Conservation (phyloP, 805 yeast genomes). For the Sugiyamaella qingdaonensis region DNA sequence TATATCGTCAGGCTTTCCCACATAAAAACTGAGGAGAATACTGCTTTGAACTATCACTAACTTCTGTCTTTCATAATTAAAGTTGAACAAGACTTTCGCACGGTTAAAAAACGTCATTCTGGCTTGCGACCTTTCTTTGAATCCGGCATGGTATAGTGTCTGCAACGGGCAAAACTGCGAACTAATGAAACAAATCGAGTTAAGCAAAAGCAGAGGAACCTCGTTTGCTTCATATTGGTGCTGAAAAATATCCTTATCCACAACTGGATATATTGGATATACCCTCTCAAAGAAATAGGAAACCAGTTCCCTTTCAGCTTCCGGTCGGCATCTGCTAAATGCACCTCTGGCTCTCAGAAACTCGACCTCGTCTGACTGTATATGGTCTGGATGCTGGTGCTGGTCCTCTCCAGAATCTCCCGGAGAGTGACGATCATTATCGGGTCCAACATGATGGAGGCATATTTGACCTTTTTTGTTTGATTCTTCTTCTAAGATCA, state of each 20-base stretch:
- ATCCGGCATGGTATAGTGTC: constrained; percentile 8
- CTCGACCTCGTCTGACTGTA: background rate
- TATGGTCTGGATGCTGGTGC: background rate
- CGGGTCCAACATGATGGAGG: background rate
- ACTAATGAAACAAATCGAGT: constrained; percentile 16
- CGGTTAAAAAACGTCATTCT: constrained; percentile 9
- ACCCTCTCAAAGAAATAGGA: constrained; percentile 9
- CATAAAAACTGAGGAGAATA: constrained; percentile 8
- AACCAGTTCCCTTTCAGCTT: constrained; percentile 5
- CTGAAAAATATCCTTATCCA: constrained; percentile 11
- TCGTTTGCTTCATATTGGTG: constrained; percentile 5
- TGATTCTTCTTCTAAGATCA: background rate
- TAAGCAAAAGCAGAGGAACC: constrained; percentile 13
- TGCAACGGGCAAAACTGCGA: constrained; percentile 11
- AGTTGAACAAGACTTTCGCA: constrained; percentile 11
- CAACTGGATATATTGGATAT: constrained; percentile 17
- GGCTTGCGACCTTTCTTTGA: constrained; percentile 7
- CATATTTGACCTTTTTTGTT: background rate
- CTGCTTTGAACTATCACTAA: constrained; percentile 9
- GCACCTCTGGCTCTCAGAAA: background rate
- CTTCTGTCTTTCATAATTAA: constrained; percentile 7
- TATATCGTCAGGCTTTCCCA: constrained; percentile 12
- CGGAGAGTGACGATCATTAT: background rate
- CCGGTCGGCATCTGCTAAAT: background rate
- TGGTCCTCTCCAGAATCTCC: background rate